Base-by-base conservation (phyloP, 805 yeast species). In the Sugiyamaella americana region DNA sequence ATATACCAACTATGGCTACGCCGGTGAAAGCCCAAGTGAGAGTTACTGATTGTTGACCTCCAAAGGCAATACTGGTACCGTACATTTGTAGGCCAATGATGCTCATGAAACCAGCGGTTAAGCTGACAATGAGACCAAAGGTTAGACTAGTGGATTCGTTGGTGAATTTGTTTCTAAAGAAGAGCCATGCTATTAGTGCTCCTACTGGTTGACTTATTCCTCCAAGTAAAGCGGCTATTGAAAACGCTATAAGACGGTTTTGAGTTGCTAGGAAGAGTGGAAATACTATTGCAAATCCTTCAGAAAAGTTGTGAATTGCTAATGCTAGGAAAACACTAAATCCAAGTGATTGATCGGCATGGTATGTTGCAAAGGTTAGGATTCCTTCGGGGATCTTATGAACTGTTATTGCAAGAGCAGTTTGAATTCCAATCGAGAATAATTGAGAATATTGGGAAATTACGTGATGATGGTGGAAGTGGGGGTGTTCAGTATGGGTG, bases 361-460 rank as follows among this genome's bases (percentile, higher is more conserved):
- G 69, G 1, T 87, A 74, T 0, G 93, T 88, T 29, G 84, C 84
- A 62, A 78, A 91, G 40, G 94, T 83, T 46, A 91, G 80, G 58
- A 91, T 86, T 0, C 98, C 98, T 65, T 91, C 98, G 0, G 98
- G 98, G 21, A 91, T 72, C 62, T 93, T 89, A 67, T 91, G 98
- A 23, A 93, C 66, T 0, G 94, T 77, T 23, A 91, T 78, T 0
- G 95, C 98, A 43, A 89, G 62, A 4, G 89, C 80, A 0, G 98
- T 91, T 63, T 93, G 97, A 19, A 93, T 63, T 2, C 96, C 97
- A 48, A 91, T 87, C 3, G 95, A 78, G 8, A 91, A 65, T n/a
- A 91, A 66, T 48, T 86, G 74, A 0, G 94, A 82, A 16, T 82
- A 67, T 1, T 93, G 89, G 0, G 95, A 79, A 47, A 78, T 80